Base-by-base conservation (phyloP, 495 filamentous ascomycete species). In the Daldinia childiae region DNA sequence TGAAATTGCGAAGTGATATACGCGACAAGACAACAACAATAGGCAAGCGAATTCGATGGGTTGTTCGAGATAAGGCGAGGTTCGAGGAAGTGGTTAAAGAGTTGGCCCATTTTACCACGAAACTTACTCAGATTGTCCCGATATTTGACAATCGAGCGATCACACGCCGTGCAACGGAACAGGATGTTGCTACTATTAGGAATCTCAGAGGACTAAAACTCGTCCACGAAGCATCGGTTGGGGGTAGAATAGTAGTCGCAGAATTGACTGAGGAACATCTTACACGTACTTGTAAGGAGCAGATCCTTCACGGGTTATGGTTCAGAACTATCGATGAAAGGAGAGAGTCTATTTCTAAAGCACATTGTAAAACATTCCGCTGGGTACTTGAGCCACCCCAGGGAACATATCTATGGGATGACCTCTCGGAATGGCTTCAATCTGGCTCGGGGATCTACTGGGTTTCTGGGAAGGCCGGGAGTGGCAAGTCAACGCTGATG, bases 401-500 rank as follows among this genome's bases (percentile, higher is more conserved):
- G 24, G 14, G 17, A 9, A 4, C 8, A 0, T 26, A 29, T 14
- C n/a, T 14, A 30, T 73, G 76, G 67, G 69, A 74, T 29, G 50
- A 69, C 34, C 48, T 78, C 27, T 39, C 65, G 5, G 58, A 71
- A 26, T 77, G 75, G 73, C 54, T 77, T n/a, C 29, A 15, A 4
- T 45, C 34, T 34, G 62, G 34, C 8, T 54, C 48, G 7, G 59
- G 54, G n/a, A 64, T 75, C 19, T 76, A 54, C 60, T 76, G 71
- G 71, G 30, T 77, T 0, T 48, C 32, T 1, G 74, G 74, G 24
- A 75, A 73, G 30, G 54, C 72, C 9, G 74, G 69, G 5, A 60
- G 52, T 24, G 74, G 74, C 4, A 77, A 77, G 36, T 70, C 64
- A 4, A 77, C 74, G 11, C 30, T 77, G 12, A 75, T 77, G 68